Evolutionary conservation across 306 rosid species (phyloP).

Genomic region (Malus sylvestris): DNA sequence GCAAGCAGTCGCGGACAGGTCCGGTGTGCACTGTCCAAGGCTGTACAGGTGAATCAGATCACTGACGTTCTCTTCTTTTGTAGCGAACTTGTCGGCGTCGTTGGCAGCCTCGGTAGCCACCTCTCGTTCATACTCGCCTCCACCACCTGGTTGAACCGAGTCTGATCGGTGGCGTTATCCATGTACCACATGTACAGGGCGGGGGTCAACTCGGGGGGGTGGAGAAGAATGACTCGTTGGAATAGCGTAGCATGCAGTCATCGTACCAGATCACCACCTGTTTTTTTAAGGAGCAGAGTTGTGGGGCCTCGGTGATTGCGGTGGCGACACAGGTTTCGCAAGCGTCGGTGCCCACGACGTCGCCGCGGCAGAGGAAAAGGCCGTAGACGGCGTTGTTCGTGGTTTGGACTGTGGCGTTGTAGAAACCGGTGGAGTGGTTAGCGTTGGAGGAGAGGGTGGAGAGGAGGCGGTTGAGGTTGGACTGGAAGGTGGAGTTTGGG

Average conservation of each 20-base stretch:
- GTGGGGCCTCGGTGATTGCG: slow-evolving; percentile 14
- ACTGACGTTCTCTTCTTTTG: background rate
- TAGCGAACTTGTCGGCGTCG: background rate
- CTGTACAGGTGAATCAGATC: background rate
- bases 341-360: slow-evolving; percentile 11
- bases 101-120: background rate
- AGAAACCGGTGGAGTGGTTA: background rate
- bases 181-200: background rate
- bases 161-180: background rate
- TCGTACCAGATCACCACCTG: slow-evolving; percentile 48
- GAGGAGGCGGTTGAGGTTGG: slow-evolving; percentile 27
- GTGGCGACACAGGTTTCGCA: slow-evolving; percentile 37
- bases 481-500: slow-evolving; percentile 30
- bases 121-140: background rate
- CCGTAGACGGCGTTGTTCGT: slow-evolving; percentile 23
- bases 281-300: slow-evolving; percentile 28
- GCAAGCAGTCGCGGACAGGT: slow-evolving; percentile 10
- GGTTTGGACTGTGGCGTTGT: background rate
- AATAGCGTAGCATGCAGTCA: slow-evolving; percentile 37
- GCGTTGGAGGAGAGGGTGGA: slow-evolving; percentile 6
- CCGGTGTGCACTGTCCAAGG: slow-evolving; percentile 26
- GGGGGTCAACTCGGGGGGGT: background rate
- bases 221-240: slow-evolving; percentile 24
- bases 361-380: slow-evolving; percentile 50
- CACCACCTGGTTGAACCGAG: background rate